Conservation (phyloP, 257 asterid genomes). For the Solanum rostratum region DNA sequence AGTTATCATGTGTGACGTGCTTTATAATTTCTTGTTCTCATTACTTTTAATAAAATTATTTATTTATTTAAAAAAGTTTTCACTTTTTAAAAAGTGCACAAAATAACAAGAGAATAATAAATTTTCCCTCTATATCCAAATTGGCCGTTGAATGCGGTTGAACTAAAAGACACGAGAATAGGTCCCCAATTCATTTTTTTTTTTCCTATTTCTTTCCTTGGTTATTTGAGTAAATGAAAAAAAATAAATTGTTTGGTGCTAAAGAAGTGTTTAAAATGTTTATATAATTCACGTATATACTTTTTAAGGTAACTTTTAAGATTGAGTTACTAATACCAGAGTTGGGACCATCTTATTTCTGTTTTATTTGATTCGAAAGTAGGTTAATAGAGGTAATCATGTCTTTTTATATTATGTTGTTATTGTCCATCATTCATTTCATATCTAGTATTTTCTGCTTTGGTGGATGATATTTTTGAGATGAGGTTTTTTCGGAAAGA, state of each 20-base stretch:
- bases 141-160: not conserved
- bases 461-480: no score
- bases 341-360: not conserved
- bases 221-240: not conserved
- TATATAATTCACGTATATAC: not conserved
- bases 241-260: not conserved
- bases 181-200: not conserved
- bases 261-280: no score
- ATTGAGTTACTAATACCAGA: not conserved
- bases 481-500: no score
- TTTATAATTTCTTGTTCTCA: conserved; percentile 10
- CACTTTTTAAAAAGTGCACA: not conserved
- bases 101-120: not conserved
- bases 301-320: not conserved
- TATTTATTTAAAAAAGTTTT: not conserved
- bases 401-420: no score
- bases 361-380: no score
- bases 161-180: not conserved
- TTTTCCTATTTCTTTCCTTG: not conserved
- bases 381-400: no score
- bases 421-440: no score
- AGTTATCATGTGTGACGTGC: conserved; percentile 23
- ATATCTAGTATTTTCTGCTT: no score
- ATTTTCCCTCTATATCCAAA: not conserved
- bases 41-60: not conserved